phyloP scores from a whole-genome alignment of 2,329 filamentous ascomycete species.

The Huntiella savannae region DNA sequence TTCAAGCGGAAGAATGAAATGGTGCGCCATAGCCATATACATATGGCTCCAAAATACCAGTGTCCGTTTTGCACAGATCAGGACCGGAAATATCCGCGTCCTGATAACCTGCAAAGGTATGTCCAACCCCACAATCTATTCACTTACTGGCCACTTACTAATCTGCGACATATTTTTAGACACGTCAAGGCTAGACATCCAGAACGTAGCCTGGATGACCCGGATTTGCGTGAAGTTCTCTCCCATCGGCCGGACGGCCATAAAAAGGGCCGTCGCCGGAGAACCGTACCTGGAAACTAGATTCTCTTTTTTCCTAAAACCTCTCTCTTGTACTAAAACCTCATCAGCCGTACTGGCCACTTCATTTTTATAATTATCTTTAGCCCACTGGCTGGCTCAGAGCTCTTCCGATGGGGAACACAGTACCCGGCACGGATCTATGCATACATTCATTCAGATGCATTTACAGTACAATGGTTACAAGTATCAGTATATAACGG shows the following conservation, averaged over 20 bases:
- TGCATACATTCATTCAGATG: too few relatives aligned
- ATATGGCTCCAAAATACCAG: slow-evolving; percentile 84
- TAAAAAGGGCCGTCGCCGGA: slow-evolving; percentile 57
- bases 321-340: too few relatives aligned
- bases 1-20: slow-evolving; percentile 59
- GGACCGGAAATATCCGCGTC: slow-evolving; percentile 84
- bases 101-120: slow-evolving; percentile 88
- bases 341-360: too few relatives aligned
- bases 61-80: slow-evolving; percentile 91
- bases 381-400: too few relatives aligned
- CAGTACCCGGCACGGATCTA: too few relatives aligned
- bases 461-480: too few relatives aligned
- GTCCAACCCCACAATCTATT: slow-evolving; percentile 14
- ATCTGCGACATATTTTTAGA: slow-evolving; percentile 25
- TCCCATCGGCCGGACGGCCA: slow-evolving; percentile 72
- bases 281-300: slow-evolving; percentile 25
- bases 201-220: slow-evolving; percentile 79
- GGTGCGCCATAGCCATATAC: slow-evolving; percentile 67
- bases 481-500: too few relatives aligned
- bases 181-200: slow-evolving; percentile 85
- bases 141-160: not conserved
- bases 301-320: not conserved
- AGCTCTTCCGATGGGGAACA: too few relatives aligned
- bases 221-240: slow-evolving; percentile 61
- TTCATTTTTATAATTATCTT: too few relatives aligned